Base-by-base conservation (phyloP, 495 filamentous ascomycete genomes). In the Penicillium salamii region DNA sequence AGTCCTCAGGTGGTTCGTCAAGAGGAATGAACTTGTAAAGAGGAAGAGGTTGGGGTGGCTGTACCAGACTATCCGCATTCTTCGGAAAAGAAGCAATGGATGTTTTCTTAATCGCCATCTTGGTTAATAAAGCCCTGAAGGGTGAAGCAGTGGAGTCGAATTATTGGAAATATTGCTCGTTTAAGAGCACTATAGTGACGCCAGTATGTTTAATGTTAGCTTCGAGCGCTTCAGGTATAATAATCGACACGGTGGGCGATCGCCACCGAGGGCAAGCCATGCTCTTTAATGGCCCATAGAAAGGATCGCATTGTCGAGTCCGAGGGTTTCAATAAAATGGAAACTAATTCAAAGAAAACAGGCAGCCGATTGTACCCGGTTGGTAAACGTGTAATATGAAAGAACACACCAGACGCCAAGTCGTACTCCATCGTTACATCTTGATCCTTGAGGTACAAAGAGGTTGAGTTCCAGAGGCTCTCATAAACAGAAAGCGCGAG, bases 1-100 rank as follows among this genome's bases (percentile, higher is more conserved):
- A 65, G 36, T 61, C 36, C 0, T 38, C 33, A 1, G 69, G 66
- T 12, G 67, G 62, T 31, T 69, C 62, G 1, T 48, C 36, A 20
- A 71, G 53, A 6, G 24, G 13, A 2, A 15, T 38, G 23, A 72
- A 23, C 6, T 59, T 36, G 15, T 44, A 62, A 2, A 15, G 15
- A 3, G 18, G 20, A 13, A 11, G 4, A 3, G 33, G 52, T 19
- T 46, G 45, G 0, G 21, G n/a, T 1, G 59, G 59, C n/a, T 43
- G 33, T 11, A 37, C 18, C 7, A 54, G 6, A 0, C 55, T 18
- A 2, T 47, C 39, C 7, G 21, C 17, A 7, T 7, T 11, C 15
- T 13, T 3, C 3, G 46, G 40, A 21, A 51, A 51, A 8, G 14
- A 31, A 14, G 5, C 8, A 17, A 8, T 8, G 23, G n/a, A n/a